phyloP scores from a whole-genome alignment of 805 yeast species.

The Kodamaea kaohsiungensis region DNA sequence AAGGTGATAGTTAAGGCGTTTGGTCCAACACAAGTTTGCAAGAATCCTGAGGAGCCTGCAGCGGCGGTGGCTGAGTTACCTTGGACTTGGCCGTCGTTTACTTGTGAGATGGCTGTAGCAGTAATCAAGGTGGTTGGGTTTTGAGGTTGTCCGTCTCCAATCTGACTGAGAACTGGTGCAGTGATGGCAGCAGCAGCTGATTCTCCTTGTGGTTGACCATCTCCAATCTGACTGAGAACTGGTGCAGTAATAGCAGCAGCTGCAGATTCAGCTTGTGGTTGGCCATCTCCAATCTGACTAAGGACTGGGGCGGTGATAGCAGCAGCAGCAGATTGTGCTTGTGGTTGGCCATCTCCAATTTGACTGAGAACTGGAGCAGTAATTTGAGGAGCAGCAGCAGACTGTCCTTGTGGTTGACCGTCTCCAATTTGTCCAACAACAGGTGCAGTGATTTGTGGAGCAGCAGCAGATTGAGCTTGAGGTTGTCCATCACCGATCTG shows the following conservation, averaged over 20 bases:
- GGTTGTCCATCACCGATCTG: constrained; percentile 38
- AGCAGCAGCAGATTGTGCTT: constrained; percentile 20
- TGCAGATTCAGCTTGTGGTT: constrained; percentile 18
- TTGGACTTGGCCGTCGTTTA: constrained; percentile 35
- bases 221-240: constrained; percentile 27
- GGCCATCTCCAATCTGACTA: constrained; percentile 46
- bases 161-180: constrained; percentile 17
- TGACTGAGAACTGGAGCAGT: constrained; percentile 8
- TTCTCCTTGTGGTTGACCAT: constrained; percentile 32
- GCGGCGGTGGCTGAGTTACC: constrained; percentile 10
- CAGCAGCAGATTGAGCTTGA: constrained; percentile 25
- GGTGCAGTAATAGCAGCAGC: constrained; percentile 18
- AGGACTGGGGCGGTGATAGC: constrained; percentile 32
- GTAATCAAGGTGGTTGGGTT: constrained; percentile 30
- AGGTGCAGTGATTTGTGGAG: constrained; percentile 16
- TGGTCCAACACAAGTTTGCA: constrained; percentile 22
- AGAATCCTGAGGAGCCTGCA: constrained; percentile 6
- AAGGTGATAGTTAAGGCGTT: constrained; percentile 56
- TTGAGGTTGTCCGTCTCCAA: constrained; percentile 63
- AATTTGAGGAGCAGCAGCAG: constrained; percentile 3
- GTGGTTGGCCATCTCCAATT: constrained; percentile 60
- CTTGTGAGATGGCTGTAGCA: constrained; percentile 26
- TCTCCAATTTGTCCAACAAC: constrained; percentile 30
- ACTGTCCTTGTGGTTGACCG: constrained; percentile 36
- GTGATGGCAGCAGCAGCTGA: constrained; percentile 41